phyloP scores from a whole-genome alignment of 73 alveolate species.

The Stentor coeruleus region DNA sequence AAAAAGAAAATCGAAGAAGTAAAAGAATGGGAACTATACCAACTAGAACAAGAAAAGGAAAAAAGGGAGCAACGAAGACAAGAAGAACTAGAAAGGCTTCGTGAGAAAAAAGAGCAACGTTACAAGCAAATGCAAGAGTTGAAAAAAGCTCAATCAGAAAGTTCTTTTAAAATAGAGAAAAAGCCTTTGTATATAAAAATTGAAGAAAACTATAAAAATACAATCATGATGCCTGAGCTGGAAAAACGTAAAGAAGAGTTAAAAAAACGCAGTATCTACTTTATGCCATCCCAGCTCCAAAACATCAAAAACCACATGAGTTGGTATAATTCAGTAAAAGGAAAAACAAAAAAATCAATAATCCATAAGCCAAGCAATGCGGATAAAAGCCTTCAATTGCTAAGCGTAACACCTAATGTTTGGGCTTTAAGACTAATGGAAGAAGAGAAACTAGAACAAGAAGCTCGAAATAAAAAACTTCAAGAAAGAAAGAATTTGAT shows the following conservation, averaged over 20 bases:
- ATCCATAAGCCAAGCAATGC: no score
- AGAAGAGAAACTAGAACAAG: not conserved
- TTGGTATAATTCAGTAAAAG: not conserved
- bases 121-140: not conserved
- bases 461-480: not conserved
- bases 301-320: not conserved
- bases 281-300: not conserved
- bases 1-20: not conserved
- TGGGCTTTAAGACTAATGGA: not conserved
- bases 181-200: constrained; percentile 9
- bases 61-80: not conserved
- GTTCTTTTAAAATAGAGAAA: not conserved
- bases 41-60: not conserved
- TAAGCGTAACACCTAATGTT: not conserved
- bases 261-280: not conserved
- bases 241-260: constrained; percentile 14
- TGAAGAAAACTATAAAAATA: not conserved
- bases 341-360: not conserved
- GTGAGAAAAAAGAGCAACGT: not conserved
- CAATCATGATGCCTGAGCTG: not conserved
- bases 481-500: not conserved
- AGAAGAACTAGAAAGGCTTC: constrained; percentile 1
- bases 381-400: not conserved
- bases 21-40: not conserved
- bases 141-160: not conserved